Percentiles rank a stretch among this genome's conserved stretches.
These are phyloP conservation scores for Dryas drummondii DNA, from an alignment of 306 rosid genomes.

Conservation along the genomic window DNA sequence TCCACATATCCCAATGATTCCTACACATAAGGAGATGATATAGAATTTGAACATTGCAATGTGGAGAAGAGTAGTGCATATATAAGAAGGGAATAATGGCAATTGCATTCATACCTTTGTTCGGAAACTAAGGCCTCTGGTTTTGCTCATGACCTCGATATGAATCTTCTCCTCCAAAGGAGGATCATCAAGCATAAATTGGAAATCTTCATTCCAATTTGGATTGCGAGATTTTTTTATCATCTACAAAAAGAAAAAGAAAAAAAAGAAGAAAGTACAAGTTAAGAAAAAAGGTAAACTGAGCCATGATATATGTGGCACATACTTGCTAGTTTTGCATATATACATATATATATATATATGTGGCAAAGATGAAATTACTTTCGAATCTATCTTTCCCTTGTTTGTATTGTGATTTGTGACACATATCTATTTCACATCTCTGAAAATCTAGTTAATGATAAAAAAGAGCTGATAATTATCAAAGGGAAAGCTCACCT, in stretches of 20 bases:
- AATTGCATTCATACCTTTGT: constrained; percentile 50
- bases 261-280: not conserved
- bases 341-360: not conserved
- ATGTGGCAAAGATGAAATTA: not conserved
- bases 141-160: constrained; percentile 72
- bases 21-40: constrained; percentile 28
- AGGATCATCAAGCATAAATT: constrained; percentile 88
- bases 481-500: constrained; percentile 42
- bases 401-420: not conserved
- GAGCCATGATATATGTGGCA: too few species aligned
- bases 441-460: not conserved
- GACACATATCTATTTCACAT: not conserved
- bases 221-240: constrained; percentile 75
- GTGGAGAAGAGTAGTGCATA: not conserved
- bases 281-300: not conserved
- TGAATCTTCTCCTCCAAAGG: constrained; percentile 75
- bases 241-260: constrained; percentile 37
- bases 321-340: not conserved
- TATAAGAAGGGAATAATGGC: not conserved
- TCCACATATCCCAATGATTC: constrained; percentile 80
- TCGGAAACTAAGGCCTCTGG: constrained; percentile 47
- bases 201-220: constrained; percentile 81
- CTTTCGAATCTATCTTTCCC: not conserved
- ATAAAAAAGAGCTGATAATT: not conserved
- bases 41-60: not conserved